Evolutionary conservation across 2,329 filamentous ascomycete genomes (phyloP).

Genomic region (Pestalotiopsis sp.): DNA sequence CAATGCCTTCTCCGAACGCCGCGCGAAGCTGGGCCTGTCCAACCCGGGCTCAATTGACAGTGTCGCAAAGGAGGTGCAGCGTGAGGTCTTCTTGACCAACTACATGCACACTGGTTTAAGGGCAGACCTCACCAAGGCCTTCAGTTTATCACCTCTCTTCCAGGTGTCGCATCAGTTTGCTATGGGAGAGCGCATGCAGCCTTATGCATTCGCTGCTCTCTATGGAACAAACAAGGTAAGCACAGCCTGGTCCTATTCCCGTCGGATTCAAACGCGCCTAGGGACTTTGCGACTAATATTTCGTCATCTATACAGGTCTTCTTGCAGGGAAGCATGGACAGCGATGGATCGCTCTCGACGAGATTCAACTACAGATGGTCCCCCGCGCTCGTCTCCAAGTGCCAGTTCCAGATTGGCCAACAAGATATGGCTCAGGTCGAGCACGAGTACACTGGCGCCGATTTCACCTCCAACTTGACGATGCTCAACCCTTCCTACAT

Average conservation of each 20-base stretch:
- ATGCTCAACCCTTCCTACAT: slow-evolving; percentile 93
- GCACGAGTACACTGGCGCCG: slow-evolving; percentile 90
- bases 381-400: slow-evolving; percentile 79
- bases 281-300: not conserved
- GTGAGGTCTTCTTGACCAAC: slow-evolving; percentile 95
- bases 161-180: slow-evolving; percentile 97
- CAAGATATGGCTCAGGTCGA: slow-evolving; percentile 93
- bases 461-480: slow-evolving; percentile 93
- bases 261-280: too few species aligned
- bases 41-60: slow-evolving; percentile 94
- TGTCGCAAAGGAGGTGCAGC: slow-evolving; percentile 88
- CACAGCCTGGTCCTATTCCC: slow-evolving; percentile 19
- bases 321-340: slow-evolving; percentile 93
- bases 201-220: slow-evolving; percentile 92
- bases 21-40: slow-evolving; percentile 82
- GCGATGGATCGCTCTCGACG: slow-evolving; percentile 83
- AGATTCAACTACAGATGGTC: slow-evolving; percentile 94
- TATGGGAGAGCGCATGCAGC: slow-evolving; percentile 89
- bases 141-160: slow-evolving; percentile 91
- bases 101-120: slow-evolving; percentile 95
- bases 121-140: slow-evolving; percentile 94
- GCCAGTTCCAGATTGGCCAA: slow-evolving; percentile 78
- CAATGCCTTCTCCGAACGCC: slow-evolving; percentile 79
- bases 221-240: slow-evolving; percentile 90
- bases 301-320: slow-evolving; percentile 68